Conservation (phyloP, 139 green algal species). For the Picochlorum sp. region DNA sequence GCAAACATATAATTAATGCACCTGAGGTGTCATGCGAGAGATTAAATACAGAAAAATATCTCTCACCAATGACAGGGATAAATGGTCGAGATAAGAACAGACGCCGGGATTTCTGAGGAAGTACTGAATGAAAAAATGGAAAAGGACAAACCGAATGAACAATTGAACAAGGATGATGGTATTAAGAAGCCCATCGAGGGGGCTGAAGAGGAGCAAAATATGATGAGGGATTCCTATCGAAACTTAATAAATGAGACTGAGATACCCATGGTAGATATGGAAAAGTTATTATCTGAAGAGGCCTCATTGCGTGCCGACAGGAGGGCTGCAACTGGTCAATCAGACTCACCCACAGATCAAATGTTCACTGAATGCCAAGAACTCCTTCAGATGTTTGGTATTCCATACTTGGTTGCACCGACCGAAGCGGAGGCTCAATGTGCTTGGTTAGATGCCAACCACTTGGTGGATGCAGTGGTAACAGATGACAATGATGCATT, state of each 20-base stretch:
- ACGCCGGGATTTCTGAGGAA: background rate
- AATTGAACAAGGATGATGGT: background rate
- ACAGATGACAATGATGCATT: slow-evolving; percentile 98
- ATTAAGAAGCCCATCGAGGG: background rate
- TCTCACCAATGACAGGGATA: too few species aligned
- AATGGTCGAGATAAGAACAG: too few species aligned
- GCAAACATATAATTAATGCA: too few species aligned
- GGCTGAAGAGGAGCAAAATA: background rate
- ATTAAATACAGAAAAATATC: too few species aligned
- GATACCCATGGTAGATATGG: slow-evolving; percentile 1
- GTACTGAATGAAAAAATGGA: background rate
- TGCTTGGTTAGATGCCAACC: slow-evolving; percentile 68
- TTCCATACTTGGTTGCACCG: slow-evolving; percentile 96
- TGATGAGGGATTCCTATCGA: background rate
- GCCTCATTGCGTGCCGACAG: slow-evolving; percentile 17
- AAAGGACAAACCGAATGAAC: background rate
- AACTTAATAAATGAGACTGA: background rate
- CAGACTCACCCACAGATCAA: slow-evolving; percentile 55
- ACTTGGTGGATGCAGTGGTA: slow-evolving; percentile 91
- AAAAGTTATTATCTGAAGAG: slow-evolving; percentile 32
- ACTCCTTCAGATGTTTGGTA: slow-evolving; percentile 90
- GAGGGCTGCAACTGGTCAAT: slow-evolving; percentile 13
- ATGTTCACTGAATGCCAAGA: slow-evolving; percentile 85
- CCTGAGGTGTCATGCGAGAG: too few species aligned
- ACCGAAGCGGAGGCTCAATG: slow-evolving; percentile 93